phyloP scores from a whole-genome alignment of 441 rosid genomes.

The Breynia disticha region DNA sequence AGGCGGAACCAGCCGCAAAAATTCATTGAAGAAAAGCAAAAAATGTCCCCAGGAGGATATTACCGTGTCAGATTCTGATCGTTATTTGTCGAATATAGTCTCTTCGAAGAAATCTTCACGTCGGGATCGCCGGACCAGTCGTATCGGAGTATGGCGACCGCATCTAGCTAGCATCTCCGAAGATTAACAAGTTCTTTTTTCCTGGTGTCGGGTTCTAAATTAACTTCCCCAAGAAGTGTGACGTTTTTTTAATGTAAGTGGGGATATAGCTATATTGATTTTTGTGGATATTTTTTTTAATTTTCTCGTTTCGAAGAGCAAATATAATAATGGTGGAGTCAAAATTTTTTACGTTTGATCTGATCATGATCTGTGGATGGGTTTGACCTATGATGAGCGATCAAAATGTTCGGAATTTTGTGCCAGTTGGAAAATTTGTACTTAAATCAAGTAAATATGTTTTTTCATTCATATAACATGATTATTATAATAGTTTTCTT shows the following conservation, averaged over 20 bases:
- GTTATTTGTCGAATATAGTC: slow-evolving; percentile 18
- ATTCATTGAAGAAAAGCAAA: slow-evolving; percentile 17
- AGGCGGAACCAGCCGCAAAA: slow-evolving; percentile 5
- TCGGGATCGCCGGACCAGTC: slow-evolving; percentile 38
- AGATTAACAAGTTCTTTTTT: slow-evolving; percentile 26
- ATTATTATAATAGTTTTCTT: neutral
- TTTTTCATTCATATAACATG: neutral
- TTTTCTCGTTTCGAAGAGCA: slow-evolving; percentile 26
- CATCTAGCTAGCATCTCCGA: slow-evolving; percentile 64
- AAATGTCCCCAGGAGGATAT: neutral
- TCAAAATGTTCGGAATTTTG: neutral
- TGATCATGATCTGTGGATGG: slow-evolving; percentile 6
- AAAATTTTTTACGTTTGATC: slow-evolving; percentile 7
- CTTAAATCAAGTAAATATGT: slow-evolving; percentile 12
- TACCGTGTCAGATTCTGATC: slow-evolving; percentile 18
- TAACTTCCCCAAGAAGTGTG: slow-evolving; percentile 6
- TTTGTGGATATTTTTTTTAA: slow-evolving; percentile 26
- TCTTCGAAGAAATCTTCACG: slow-evolving; percentile 24
- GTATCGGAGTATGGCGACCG: slow-evolving; percentile 53
- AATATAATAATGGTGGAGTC: slow-evolving; percentile 29
- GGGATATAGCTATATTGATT: slow-evolving; percentile 8
- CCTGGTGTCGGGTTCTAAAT: slow-evolving; percentile 14
- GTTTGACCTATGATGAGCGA: slow-evolving; percentile 8
- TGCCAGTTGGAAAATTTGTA: slow-evolving; percentile 11
- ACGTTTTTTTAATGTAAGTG: slow-evolving; percentile 14